A percentile compares a stretch with the other conserved stretches of the same genome.
Evolutionary conservation across 169 alveolate species (phyloP).

Genomic region (Besnoitia besnoiti): DNA sequence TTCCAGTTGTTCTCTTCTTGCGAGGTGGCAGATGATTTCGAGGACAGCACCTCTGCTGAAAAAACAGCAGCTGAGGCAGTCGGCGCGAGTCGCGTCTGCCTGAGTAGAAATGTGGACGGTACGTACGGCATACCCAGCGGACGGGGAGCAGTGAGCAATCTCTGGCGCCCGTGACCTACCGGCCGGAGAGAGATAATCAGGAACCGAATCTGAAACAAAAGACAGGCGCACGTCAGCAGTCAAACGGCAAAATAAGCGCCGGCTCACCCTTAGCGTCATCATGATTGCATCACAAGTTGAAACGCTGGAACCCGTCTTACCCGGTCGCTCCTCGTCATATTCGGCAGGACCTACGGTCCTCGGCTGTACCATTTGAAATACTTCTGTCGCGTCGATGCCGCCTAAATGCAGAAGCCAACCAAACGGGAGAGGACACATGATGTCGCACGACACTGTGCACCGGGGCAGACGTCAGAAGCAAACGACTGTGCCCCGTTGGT

Average conservation of each 20-base stretch:
- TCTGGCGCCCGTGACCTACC: neutral
- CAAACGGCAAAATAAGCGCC: neutral
- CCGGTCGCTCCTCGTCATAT: constrained; percentile 21
- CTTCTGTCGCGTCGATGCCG: neutral
- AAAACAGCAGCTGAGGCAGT: neutral
- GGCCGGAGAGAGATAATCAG: constrained; percentile 4
- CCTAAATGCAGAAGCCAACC: neutral
- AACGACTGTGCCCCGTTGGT: neutral
- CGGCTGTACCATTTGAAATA: neutral
- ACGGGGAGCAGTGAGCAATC: neutral
- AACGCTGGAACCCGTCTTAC: neutral
- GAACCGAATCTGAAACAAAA: neutral
- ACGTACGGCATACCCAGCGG: neutral
- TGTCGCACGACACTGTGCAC: neutral
- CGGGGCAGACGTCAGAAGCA: neutral
- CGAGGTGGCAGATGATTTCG: neutral
- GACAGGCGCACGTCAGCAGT: neutral
- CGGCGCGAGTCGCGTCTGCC: neutral
- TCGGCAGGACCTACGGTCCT: neutral
- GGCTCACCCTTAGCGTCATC: neutral
- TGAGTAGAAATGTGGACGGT: neutral
- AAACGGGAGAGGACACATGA: neutral
- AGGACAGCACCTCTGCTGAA: neutral
- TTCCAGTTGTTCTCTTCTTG: neutral
- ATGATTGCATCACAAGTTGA: neutral